Base-by-base conservation (phyloP, 83 land plant genomes). In the Isoetes engelmannii region DNA sequence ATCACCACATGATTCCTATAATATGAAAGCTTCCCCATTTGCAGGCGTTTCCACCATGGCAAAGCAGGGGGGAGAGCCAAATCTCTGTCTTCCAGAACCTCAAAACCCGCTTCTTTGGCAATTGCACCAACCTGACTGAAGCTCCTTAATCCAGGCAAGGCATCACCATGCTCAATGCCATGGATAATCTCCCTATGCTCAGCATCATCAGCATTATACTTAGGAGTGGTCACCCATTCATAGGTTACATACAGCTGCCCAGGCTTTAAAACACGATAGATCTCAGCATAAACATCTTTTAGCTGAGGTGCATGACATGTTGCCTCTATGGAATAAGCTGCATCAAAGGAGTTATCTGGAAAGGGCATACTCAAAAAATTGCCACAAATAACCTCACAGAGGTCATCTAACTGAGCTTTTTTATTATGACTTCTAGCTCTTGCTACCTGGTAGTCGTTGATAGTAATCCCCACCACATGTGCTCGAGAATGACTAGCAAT, bases 341-440 rank as follows among this genome's bases (percentile, higher is more conserved):
- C 91, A 78, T 90, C 88, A 77, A 90, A 90, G 70, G 60, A 45
- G 21, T 58, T 47, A 45, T 89, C 86, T 0, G 15, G 61, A 43
- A 92, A 92, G 21, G 97, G 97, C 97, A 92, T 89, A 60, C 74
- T 18, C 37, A 92, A 76, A 78, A 92, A 92, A 72, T 92, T 81
- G 4, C 97, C 97, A 74, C 97, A 92, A 5, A 92, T 88, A 48
- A 89, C 93, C 76, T 92, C 94, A 77, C 97, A 92, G 42, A 76
- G 77, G 46, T 50, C 10, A 57, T 89, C 94, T 4, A 92, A 78
- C 10, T 88, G 86, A 13, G 97, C 97, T 72, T 89, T 92, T 61
- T 69, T 82, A 84, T 92, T 92, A 75, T 92, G 97, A 46, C 71
- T 44, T 20, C 84, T 72, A 41, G 97, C 97, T 6, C 95, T 83